Base-by-base conservation (phyloP, 495 filamentous ascomycete species). In the Aspergillus homomorphus region DNA sequence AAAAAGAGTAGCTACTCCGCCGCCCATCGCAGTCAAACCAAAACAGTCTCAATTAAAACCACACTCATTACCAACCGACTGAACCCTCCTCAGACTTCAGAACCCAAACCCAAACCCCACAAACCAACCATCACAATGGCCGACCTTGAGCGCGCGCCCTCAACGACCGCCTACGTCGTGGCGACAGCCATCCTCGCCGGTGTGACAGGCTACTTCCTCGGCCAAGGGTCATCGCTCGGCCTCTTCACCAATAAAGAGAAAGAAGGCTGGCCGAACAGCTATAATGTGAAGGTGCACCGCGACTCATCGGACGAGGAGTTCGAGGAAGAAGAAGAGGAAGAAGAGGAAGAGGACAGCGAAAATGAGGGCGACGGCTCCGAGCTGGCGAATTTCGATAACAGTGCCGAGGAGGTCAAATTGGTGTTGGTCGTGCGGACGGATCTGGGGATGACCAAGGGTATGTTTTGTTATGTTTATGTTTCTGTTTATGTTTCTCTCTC, bases 381-480 rank as follows among this genome's bases (percentile, higher is more conserved):
- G 57, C 58, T 80, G 56, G 71, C 72, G 3, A 72, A 73, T 30
- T 79, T 80, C 56, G 71, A 78, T 59, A 72, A 75, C 20, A 80
- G 72, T 30, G 80, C 70, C 7, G 93, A 97, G 66, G 92, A 96
- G 63, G 96, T 92, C 75, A 98, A 98, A 70, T 75, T 98, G 50
- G 92, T 97, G 19, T 77, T 98, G 20, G 90, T 96, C 15, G 92
- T 97, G 33, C 75, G 94, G 62, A 96, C 89, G 22, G 94, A 98
- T 74, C 70, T 98, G 65, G 92, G 92, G 46, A 98, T 98, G 95
- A 90, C 87, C 8, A 96, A 95, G 80, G 92, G 92, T 93, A 77
- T 48, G 77, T 70, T 42, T 38, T 58, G 43, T 41, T 49, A 45
- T 42, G 38, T 53, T 56, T 52, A 49, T 56, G 53, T 49, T n/a